Evolutionary conservation across 2,329 filamentous ascomycete species (phyloP).

Genomic region (Diaporthe australafricana): DNA sequence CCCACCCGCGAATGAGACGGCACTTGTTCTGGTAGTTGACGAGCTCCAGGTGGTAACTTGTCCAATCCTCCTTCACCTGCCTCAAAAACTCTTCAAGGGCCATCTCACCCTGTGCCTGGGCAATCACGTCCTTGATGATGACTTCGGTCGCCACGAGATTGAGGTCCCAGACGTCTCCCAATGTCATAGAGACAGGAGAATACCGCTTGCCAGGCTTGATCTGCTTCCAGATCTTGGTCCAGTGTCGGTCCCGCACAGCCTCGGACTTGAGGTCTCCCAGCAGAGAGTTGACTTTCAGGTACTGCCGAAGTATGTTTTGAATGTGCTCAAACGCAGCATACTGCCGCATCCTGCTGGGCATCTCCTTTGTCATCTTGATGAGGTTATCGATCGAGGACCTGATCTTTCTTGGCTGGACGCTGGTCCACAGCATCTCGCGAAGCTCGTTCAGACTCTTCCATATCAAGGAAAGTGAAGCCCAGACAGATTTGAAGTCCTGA

Average conservation of each 20-base stretch:
- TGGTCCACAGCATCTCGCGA: constrained; percentile 92
- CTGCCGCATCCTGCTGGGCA: constrained; percentile 98
- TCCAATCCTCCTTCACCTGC: constrained; percentile 96
- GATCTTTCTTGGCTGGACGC: constrained; percentile 93
- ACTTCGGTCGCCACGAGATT: constrained; percentile 89
- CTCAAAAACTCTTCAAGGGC: constrained; percentile 97
- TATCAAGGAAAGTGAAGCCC: constrained; percentile 94
- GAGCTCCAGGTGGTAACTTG: constrained; percentile 92
- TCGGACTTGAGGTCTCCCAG: constrained; percentile 95
- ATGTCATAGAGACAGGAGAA: constrained; percentile 91
- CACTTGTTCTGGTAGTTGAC: constrained; percentile 99
- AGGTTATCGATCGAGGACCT: constrained; percentile 88
- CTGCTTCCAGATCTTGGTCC: constrained; percentile 97
- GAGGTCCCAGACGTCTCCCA: constrained; percentile 99
- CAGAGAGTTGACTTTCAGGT: constrained; percentile 90
- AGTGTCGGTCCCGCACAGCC: constrained; percentile 94
- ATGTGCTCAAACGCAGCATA: constrained; percentile 99
- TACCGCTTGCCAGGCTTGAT: constrained; percentile 94
- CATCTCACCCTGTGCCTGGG: constrained; percentile 97
- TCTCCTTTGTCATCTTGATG: constrained; percentile 98
- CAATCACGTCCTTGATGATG: constrained; percentile 91
- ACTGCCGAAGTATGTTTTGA: constrained; percentile 86
- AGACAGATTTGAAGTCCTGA: constrained; percentile 98
- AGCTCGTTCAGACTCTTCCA: constrained; percentile 97
- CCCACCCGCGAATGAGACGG: constrained; percentile 95